phyloP scores from a whole-genome alignment of 306 rosid species.

The Spatholobus suberectus region DNA sequence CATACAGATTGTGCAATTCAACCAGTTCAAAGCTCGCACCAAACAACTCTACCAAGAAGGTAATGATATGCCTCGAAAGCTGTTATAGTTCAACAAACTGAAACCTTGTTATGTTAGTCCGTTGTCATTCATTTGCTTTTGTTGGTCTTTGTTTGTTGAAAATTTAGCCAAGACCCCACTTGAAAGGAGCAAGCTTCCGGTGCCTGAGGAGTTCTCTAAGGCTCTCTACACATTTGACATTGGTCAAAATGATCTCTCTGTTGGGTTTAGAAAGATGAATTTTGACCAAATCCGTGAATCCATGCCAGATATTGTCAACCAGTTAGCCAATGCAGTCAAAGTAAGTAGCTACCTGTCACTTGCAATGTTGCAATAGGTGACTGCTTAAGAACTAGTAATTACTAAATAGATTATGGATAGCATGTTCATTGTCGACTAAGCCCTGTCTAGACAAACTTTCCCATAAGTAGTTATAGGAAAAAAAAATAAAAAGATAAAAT shows the following conservation, averaged over 20 bases:
- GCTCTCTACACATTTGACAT: constrained; percentile 94
- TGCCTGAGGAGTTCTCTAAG: constrained; percentile 77
- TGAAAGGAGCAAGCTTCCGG: constrained; percentile 69
- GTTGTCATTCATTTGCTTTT: not conserved
- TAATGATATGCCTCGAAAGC: constrained; percentile 20
- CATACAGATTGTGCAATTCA: constrained; percentile 65
- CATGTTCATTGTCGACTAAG: not conserved
- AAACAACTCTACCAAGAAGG: constrained; percentile 73
- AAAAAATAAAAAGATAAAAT: not conserved
- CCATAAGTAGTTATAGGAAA: not conserved
- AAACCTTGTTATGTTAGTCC: not conserved
- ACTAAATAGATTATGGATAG: not conserved
- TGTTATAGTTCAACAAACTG: not conserved
- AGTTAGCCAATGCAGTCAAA: constrained; percentile 77
- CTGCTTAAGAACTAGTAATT: not conserved
- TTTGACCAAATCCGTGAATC: constrained; percentile 68
- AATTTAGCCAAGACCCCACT: constrained; percentile 58
- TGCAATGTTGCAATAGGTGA: not conserved
- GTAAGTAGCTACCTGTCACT: constrained; percentile 52
- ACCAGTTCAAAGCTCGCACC: constrained; percentile 68
- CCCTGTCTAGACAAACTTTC: too few species aligned
- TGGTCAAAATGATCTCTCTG: constrained; percentile 91
- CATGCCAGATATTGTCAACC: constrained; percentile 76
- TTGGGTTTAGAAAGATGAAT: constrained; percentile 75
- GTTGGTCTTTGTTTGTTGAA: constrained; percentile 27